phyloP scores from a whole-genome alignment of 2,329 filamentous ascomycete species.

The Fusarium acutatum region DNA sequence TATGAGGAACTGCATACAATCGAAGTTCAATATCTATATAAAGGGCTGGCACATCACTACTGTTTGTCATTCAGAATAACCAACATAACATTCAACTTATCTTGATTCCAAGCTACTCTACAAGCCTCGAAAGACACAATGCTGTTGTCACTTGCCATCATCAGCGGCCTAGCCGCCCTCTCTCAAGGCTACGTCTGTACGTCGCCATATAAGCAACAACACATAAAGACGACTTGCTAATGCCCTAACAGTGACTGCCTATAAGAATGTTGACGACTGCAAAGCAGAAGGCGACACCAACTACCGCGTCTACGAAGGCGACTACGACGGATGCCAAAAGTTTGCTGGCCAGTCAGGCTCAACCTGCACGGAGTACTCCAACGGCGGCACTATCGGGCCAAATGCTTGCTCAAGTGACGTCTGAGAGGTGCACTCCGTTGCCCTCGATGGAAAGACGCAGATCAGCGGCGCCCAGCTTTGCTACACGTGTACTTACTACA shows the following conservation, averaged over 20 bases:
- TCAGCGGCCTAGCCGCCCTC: background rate
- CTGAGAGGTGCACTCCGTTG: background rate
- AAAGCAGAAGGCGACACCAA: background rate
- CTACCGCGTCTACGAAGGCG: background rate
- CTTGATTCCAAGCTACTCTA: rapidly evolving
- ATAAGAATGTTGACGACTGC: background rate
- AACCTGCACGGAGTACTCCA: background rate
- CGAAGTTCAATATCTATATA: background rate
- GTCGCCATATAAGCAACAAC: background rate
- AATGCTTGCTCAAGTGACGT: background rate
- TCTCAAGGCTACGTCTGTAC: background rate
- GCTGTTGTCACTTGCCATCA: background rate
- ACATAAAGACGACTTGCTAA: background rate
- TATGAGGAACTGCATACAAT: rapidly evolving
- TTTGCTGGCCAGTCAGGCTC: background rate
- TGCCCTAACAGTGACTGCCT: background rate
- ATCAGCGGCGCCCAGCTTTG: background rate
- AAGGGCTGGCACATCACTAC: background rate
- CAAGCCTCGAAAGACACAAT: background rate
- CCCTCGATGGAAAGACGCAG: background rate
- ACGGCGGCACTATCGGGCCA: background rate
- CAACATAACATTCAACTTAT: too few species aligned
- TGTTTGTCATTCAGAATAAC: background rate
- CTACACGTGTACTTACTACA: background rate
- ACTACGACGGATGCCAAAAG: background rate